Evolutionary conservation across 345 rosid species (phyloP).

Genomic region (Linum lewisii): DNA sequence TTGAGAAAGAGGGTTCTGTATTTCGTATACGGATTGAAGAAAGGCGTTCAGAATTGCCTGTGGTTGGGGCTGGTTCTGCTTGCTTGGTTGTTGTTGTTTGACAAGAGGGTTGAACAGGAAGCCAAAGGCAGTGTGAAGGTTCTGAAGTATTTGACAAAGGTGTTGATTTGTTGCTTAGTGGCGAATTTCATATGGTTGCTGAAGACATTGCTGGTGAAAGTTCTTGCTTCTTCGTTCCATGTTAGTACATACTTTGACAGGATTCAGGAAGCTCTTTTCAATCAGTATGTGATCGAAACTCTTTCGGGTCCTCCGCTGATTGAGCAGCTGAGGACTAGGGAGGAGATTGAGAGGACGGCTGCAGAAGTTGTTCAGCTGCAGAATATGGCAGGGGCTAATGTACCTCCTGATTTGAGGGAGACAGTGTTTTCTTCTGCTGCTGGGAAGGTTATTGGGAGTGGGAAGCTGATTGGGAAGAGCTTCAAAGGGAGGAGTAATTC

Average conservation of each 20-base stretch:
- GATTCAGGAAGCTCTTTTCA: conserved; percentile 2
- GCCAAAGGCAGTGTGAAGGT: neutral
- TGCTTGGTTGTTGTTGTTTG: neutral
- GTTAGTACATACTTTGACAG: neutral
- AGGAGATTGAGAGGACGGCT: neutral
- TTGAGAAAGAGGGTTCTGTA: conserved; percentile 1
- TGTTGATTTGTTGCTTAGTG: neutral
- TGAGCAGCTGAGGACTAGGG: neutral
- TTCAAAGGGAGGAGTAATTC: no score
- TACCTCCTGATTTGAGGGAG: neutral
- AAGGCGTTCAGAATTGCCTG: neutral
- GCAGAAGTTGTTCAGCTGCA: neutral
- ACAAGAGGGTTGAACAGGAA: neutral
- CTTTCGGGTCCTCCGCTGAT: neutral
- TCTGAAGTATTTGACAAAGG: neutral
- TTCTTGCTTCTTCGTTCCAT: conserved; percentile 3
- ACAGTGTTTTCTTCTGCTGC: neutral
- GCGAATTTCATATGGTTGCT: neutral
- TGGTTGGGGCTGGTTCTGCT: neutral
- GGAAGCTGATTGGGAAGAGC: no score
- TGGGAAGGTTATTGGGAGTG: no score
- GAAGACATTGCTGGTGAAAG: neutral
- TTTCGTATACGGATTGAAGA: neutral
- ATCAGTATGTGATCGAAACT: conserved; percentile 2
- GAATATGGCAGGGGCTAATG: neutral